These are phyloP conservation scores for Talaromyces sp. DNA, from an alignment of 2,329 filamentous ascomycete genomes.

Conservation along the genomic window DNA sequence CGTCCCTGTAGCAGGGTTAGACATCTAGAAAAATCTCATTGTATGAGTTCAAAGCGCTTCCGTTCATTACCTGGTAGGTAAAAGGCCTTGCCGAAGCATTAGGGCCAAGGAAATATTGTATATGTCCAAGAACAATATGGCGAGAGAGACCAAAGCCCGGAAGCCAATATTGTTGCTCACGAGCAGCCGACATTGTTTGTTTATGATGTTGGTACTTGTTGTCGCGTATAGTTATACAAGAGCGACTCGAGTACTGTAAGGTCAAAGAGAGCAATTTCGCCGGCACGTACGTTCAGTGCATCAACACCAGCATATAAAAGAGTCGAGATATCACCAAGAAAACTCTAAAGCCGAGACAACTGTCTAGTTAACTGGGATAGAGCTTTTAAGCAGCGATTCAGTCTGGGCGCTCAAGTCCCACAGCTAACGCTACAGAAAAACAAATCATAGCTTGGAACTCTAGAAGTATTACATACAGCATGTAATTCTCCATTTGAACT, in stretches of 20 bases:
- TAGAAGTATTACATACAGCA: constrained; percentile 1
- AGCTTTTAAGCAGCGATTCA: background rate
- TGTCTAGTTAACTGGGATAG: background rate
- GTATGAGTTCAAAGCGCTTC: background rate
- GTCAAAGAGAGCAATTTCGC: background rate
- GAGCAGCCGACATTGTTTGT: constrained; percentile 28
- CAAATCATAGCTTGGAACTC: background rate
- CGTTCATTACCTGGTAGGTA: constrained; percentile 40
- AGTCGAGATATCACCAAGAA: background rate
- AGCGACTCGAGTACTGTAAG: background rate
- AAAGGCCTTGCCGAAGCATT: constrained; percentile 44
- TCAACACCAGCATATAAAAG: background rate
- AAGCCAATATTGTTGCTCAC: constrained; percentile 44
- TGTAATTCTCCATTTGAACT: constrained; percentile 1
- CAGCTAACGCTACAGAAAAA: background rate
- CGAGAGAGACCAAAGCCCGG: constrained; percentile 47
- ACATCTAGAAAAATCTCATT: constrained; percentile 12
- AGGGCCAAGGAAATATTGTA: constrained; percentile 47
- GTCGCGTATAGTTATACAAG: background rate
- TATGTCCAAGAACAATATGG: constrained; percentile 45
- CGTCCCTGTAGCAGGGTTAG: constrained; percentile 33
- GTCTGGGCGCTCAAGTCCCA: background rate
- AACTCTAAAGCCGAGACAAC: background rate
- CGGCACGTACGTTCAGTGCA: background rate
- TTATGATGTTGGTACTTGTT: background rate